A percentile compares a stretch with the other conserved stretches of the same genome.
These are phyloP conservation scores for Epicoccum sorghinum DNA, from an alignment of 2,329 filamentous ascomycete species.

Conservation along the genomic window DNA sequence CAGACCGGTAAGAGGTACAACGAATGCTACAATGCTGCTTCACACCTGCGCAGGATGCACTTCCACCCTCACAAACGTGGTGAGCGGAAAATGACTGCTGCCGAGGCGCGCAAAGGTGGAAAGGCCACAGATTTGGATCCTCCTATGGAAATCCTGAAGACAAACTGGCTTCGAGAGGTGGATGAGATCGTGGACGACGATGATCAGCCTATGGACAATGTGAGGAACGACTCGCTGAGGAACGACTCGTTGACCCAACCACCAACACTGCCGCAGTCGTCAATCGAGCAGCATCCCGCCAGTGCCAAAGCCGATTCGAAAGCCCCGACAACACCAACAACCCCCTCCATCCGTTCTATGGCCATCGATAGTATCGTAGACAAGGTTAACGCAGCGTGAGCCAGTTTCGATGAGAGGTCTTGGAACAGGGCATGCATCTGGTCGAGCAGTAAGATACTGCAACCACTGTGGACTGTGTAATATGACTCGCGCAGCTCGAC, in stretches of 20 bases:
- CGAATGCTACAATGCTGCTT: constrained; percentile 92
- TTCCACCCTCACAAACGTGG: constrained; percentile 73
- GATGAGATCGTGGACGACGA: constrained; percentile 51
- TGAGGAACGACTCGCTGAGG: constrained; percentile 23
- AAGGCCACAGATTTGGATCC: constrained; percentile 62
- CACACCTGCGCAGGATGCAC: constrained; percentile 85
- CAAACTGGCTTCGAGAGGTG: constrained; percentile 63
- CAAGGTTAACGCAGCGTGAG: constrained; percentile 44
- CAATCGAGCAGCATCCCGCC: constrained; percentile 11
- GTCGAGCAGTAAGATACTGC: not conserved
- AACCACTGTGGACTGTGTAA: too few species aligned
- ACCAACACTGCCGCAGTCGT: constrained; percentile 20
- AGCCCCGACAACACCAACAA: constrained; percentile 45
- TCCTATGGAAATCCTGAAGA: constrained; percentile 66
- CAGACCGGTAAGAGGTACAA: constrained; percentile 78
- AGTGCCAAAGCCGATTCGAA: constrained; percentile 34
- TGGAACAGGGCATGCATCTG: not conserved
- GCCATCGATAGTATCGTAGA: constrained; percentile 49
- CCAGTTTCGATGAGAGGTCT: not conserved
- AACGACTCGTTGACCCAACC: constrained; percentile 29
- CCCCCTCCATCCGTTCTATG: constrained; percentile 47
- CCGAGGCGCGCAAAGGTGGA: constrained; percentile 64
- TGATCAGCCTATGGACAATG: constrained; percentile 31
- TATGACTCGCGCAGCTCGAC: too few species aligned
- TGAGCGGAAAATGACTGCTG: constrained; percentile 60